A percentile compares a stretch with the other conserved stretches of the same genome.
These are phyloP conservation scores for Collybia sp. DNA, from an alignment of 768 basidiomycete species.

Conservation along the genomic window DNA sequence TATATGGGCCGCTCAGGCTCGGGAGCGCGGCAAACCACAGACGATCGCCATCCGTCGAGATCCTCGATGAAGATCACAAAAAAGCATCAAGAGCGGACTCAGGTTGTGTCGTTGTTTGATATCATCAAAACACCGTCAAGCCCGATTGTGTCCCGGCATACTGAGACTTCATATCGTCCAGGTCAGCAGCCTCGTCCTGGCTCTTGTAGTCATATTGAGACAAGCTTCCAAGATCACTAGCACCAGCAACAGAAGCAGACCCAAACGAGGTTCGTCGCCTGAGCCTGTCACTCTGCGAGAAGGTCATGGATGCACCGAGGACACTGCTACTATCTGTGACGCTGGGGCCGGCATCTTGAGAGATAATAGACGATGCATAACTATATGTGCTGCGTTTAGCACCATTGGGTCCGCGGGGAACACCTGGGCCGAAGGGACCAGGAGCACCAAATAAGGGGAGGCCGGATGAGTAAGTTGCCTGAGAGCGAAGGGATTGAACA, in stretches of 20 bases:
- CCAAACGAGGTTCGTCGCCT: conserved; percentile 72
- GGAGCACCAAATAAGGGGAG: conserved; percentile 76
- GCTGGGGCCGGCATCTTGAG: conserved; percentile 79
- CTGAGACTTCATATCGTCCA: conserved; percentile 87
- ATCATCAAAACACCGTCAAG: conserved; percentile 75
- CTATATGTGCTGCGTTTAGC: conserved; percentile 75
- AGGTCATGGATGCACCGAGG: conserved; percentile 64
- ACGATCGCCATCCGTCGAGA: not conserved
- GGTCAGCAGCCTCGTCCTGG: conserved; percentile 75
- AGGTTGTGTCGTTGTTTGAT: not conserved
- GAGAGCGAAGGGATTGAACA: conserved; percentile 92
- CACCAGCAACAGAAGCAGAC: conserved; percentile 62
- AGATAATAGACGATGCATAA: conserved; percentile 91
- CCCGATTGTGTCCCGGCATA: conserved; percentile 84
- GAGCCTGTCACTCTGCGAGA: conserved; percentile 88
- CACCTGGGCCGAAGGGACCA: conserved; percentile 65
- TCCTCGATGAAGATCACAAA: conserved; percentile 6
- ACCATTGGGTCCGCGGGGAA: conserved; percentile 58
- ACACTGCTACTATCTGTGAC: conserved; percentile 60
- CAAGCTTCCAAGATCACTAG: conserved; percentile 75
- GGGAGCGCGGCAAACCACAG: not conserved
- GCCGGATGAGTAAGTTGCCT: conserved; percentile 93
- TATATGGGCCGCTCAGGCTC: conserved; percentile 1
- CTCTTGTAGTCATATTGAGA: conserved; percentile 85
- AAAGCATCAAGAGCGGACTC: not conserved